phyloP scores from a whole-genome alignment of 2,329 filamentous ascomycete species.

The Diaporthe citriasiana region DNA sequence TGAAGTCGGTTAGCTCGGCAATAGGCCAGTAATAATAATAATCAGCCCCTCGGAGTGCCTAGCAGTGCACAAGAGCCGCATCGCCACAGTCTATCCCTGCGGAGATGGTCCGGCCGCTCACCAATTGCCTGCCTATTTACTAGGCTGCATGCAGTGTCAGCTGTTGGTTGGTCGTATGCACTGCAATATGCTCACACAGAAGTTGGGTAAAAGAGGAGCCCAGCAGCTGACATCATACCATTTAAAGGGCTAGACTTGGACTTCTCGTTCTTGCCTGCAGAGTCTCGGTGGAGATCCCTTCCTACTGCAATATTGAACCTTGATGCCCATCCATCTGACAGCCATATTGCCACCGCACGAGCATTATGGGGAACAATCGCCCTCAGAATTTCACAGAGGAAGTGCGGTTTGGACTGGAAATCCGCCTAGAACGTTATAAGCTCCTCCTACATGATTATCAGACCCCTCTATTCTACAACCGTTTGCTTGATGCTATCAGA shows the following conservation, averaged over 20 bases:
- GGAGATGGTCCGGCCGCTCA: neutral
- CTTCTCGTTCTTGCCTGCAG: no score
- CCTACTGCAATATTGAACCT: neutral
- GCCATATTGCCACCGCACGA: neutral
- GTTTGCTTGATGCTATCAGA: neutral
- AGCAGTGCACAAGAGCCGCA: no score
- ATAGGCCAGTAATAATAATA: no score
- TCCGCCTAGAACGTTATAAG: neutral
- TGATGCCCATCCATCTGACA: neutral
- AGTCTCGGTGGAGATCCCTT: neutral
- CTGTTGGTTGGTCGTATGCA: neutral
- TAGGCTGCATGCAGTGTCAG: neutral
- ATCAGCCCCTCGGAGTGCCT: no score
- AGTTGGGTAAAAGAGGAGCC: neutral
- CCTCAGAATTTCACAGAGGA: neutral
- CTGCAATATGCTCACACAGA: neutral
- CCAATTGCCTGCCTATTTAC: neutral
- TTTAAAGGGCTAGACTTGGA: no score
- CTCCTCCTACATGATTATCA: neutral
- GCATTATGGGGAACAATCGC: neutral
- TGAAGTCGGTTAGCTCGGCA: no score
- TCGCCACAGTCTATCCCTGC: neutral
- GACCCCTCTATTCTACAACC: conserved; percentile 3
- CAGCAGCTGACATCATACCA: neutral
- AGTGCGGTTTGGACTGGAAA: neutral